These are phyloP conservation scores for Solanum lycopersicoides DNA, from an alignment of 257 asterid species.

Conservation along the genomic window DNA sequence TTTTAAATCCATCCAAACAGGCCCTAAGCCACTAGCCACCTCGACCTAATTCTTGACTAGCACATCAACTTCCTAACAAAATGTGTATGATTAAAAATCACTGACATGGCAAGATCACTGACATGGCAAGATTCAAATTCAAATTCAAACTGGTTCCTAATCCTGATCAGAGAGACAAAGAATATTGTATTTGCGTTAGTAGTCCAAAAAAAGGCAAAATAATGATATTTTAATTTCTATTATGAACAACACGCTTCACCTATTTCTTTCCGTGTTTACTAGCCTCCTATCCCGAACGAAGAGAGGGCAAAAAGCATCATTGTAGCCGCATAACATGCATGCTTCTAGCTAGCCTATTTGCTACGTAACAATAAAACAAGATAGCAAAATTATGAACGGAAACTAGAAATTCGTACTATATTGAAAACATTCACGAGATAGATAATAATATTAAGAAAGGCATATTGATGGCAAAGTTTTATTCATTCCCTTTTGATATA, in stretches of 20 bases:
- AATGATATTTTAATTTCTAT: too few species aligned
- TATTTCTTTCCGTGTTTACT: too few species aligned
- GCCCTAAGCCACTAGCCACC: not conserved
- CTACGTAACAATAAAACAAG: not conserved
- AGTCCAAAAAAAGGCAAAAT: not conserved
- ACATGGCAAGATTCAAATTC: not conserved
- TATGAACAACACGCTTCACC: not conserved
- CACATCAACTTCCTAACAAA: not conserved
- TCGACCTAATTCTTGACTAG: not conserved
- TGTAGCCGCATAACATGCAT: not conserved
- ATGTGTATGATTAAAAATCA: not conserved
- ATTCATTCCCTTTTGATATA: not conserved
- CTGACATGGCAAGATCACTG: not conserved
- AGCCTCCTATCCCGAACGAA: not conserved
- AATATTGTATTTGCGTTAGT: not conserved
- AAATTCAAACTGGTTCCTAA: not conserved
- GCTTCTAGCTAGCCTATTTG: not conserved
- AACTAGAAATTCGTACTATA: not conserved
- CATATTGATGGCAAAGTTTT: not conserved
- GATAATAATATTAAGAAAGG: not conserved
- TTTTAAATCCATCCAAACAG: too few species aligned
- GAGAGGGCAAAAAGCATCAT: not conserved
- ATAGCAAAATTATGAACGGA: not conserved
- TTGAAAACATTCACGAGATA: not conserved
- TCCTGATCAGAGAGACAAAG: not conserved